Conservation (phyloP, 2,329 filamentous ascomycete species). For the Elsinoe australis region DNA sequence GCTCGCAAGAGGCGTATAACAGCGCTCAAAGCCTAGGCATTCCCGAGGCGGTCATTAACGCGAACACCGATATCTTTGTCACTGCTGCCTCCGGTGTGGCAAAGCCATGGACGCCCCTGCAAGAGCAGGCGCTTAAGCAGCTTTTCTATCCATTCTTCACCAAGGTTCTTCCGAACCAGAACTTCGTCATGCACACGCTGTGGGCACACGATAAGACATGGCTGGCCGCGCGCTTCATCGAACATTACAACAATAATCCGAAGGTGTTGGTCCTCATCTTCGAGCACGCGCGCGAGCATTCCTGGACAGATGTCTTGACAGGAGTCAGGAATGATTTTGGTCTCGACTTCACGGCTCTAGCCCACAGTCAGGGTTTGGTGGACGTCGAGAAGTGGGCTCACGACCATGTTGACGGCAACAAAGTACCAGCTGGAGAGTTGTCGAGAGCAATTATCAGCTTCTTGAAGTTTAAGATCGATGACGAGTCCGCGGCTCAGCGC, state of each 20-base stretch:
- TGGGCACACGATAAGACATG: slow-evolving; percentile 88
- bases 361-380: slow-evolving; percentile 71
- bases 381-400: slow-evolving; percentile 76
- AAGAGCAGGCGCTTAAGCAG: slow-evolving; percentile 66
- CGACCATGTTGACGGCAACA: slow-evolving; percentile 46
- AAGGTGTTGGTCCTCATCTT: slow-evolving; percentile 62
- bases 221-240: slow-evolving; percentile 72
- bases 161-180: slow-evolving; percentile 67
- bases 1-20: slow-evolving; percentile 50
- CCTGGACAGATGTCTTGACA: slow-evolving; percentile 76
- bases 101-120: slow-evolving; percentile 67
- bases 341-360: slow-evolving; percentile 76
- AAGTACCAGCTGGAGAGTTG: slow-evolving; percentile 51
- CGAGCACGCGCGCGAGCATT: slow-evolving; percentile 71
- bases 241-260: slow-evolving; percentile 63
- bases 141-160: slow-evolving; percentile 77
- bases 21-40: slow-evolving; percentile 50
- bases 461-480: slow-evolving; percentile 71
- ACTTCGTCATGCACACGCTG: slow-evolving; percentile 82
- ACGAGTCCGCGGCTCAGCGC: slow-evolving; percentile 69
- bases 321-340: slow-evolving; percentile 75
- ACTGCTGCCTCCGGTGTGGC: slow-evolving; percentile 70
- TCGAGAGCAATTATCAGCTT: slow-evolving; percentile 69
- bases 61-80: slow-evolving; percentile 70
- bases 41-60: slow-evolving; percentile 55